phyloP scores from a whole-genome alignment of 1,284 basidiomycete genomes.

The Cystobasidium pallidum region DNA sequence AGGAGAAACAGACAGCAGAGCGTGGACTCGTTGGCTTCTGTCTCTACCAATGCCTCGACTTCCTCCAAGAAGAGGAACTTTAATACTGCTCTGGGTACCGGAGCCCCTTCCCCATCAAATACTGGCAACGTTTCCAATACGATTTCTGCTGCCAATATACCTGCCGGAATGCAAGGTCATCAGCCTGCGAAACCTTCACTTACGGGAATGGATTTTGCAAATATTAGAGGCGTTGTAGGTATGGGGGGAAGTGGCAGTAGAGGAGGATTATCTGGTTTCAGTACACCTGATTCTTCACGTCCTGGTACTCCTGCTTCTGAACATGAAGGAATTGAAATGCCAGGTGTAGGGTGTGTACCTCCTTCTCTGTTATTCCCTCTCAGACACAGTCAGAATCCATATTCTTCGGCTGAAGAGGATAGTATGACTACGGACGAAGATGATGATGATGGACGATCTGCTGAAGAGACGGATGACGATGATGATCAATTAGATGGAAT shows the following conservation, averaged over 20 bases:
- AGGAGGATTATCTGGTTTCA: slow-evolving; percentile 31
- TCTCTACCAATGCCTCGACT: slow-evolving; percentile 40
- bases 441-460: slow-evolving; percentile 29
- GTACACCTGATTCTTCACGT: slow-evolving; percentile 46
- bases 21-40: slow-evolving; percentile 40
- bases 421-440: slow-evolving; percentile 39
- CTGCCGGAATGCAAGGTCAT: slow-evolving; percentile 17
- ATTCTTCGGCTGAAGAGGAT: slow-evolving; percentile 33
- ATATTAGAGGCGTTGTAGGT: slow-evolving; percentile 42
- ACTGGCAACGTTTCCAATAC: not conserved
- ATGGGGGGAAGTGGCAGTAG: slow-evolving; percentile 1
- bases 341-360: slow-evolving; percentile 39
- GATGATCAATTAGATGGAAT: slow-evolving; percentile 21
- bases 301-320: slow-evolving; percentile 45
- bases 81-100: slow-evolving; percentile 28
- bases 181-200: slow-evolving; percentile 22
- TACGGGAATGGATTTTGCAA: slow-evolving; percentile 39
- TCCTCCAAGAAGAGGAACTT: slow-evolving; percentile 37
- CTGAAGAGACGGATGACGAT: slow-evolving; percentile 12
- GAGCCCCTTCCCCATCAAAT: not conserved
- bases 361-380: slow-evolving; percentile 40
- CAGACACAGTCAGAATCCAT: slow-evolving; percentile 18
- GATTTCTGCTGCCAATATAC: slow-evolving; percentile 9
- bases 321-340: slow-evolving; percentile 36
- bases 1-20: slow-evolving; percentile 33